Evolutionary conservation across 2,329 filamentous ascomycete genomes (phyloP).

Genomic region (Trichoderma breve): DNA sequence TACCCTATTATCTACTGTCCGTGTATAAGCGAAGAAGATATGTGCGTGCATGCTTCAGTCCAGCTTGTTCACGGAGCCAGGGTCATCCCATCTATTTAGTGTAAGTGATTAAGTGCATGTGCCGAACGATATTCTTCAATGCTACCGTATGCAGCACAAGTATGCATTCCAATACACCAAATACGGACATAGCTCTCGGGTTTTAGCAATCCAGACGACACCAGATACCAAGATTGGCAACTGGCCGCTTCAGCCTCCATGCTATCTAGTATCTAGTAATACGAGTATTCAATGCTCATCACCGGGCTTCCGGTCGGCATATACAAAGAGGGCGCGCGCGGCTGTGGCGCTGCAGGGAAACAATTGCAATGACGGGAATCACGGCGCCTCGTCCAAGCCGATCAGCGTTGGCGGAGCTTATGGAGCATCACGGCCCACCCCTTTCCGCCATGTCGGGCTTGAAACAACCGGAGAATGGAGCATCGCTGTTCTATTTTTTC

Average conservation of each 20-base stretch:
- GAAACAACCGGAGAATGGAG: not conserved
- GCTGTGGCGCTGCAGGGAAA: not conserved
- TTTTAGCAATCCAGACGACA: not conserved
- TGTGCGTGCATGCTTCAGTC: not conserved
- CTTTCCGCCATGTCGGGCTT: not conserved
- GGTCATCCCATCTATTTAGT: not conserved
- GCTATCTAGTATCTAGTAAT: not conserved
- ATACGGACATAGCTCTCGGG: not conserved
- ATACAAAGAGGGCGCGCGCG: conserved; percentile 4
- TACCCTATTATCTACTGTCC: not conserved
- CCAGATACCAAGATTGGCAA: not conserved
- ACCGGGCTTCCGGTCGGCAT: conserved; percentile 4
- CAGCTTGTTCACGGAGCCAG: not conserved
- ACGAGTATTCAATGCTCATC: not conserved
- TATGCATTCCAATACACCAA: not conserved
- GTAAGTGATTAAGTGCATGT: not conserved
- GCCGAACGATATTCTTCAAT: not conserved
- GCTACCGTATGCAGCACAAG: not conserved
- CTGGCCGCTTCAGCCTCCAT: not conserved
- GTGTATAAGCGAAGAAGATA: not conserved
- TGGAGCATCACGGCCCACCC: conserved; percentile 3
- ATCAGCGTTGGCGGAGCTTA: conserved; percentile 2
- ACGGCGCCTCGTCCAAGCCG: not conserved
- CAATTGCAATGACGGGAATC: not conserved
- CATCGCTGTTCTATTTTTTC: not conserved